phyloP scores from a whole-genome alignment of 2,329 filamentous ascomycete species.

The Colletotrichum tropicicola region DNA sequence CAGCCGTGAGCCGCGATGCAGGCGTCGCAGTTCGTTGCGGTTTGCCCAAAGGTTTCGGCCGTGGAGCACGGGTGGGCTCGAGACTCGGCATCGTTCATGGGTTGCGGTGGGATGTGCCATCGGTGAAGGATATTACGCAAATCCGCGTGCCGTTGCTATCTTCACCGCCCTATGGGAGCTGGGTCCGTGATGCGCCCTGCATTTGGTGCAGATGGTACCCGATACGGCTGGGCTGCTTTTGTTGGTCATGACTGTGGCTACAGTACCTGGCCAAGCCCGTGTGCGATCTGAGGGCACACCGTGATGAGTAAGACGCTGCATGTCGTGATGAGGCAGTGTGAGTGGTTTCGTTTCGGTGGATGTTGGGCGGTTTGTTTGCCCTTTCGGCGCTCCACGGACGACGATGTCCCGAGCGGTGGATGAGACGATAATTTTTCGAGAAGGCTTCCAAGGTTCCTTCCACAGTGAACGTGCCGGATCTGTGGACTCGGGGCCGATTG shows the following conservation, averaged over 20 bases:
- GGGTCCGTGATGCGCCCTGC: conserved; percentile 12
- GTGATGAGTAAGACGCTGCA: background rate
- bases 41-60: background rate
- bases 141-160: background rate
- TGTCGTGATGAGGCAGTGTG: background rate
- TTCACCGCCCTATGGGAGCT: conserved; percentile 22
- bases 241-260: too few species aligned
- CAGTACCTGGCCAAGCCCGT: too few species aligned
- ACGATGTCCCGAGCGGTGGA: conserved; percentile 1
- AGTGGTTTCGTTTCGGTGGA: background rate
- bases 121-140: conserved; percentile 18
- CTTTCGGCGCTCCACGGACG: background rate
- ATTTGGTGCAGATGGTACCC: background rate
- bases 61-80: conserved; percentile 4
- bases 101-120: conserved; percentile 6
- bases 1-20: conserved; percentile 1
- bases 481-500: background rate
- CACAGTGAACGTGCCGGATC: background rate
- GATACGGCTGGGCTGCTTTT: too few species aligned
- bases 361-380: background rate
- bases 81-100: background rate
- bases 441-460: background rate
- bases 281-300: too few species aligned
- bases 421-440: background rate
- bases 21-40: background rate